Percentiles rank a stretch among this genome's conserved stretches.
Conservation (phyloP, 1,284 basidiomycete genomes). For the Sphagnurus paluster region DNA sequence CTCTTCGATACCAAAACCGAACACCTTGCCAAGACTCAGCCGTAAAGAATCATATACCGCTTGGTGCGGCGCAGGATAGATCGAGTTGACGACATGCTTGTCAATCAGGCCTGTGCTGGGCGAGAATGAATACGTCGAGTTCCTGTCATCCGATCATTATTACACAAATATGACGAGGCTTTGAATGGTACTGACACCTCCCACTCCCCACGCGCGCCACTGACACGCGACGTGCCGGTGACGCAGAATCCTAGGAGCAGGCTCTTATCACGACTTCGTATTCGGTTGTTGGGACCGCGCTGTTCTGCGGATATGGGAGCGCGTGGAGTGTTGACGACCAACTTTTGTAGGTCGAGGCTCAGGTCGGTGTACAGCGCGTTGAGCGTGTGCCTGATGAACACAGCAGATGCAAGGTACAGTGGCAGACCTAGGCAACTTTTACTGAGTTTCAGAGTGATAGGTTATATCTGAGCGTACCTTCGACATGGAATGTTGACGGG, state of each 20-base stretch:
- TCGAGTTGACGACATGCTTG: conserved; percentile 65
- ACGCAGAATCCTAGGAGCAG: conserved; percentile 57
- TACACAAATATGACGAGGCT: not conserved
- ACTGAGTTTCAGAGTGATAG: too few species aligned
- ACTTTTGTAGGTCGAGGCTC: conserved; percentile 51
- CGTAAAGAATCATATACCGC: conserved; percentile 66
- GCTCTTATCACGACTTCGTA: conserved; percentile 50
- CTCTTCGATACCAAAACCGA: conserved; percentile 39
- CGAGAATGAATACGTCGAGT: conserved; percentile 75
- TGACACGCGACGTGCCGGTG: conserved; percentile 58
- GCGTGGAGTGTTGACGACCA: conserved; percentile 38
- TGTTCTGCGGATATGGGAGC: conserved; percentile 9
- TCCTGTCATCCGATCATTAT: conserved; percentile 40
- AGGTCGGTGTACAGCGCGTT: conserved; percentile 72
- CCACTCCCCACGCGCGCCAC: conserved; percentile 61
- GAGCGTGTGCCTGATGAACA: conserved; percentile 69
- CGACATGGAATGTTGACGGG: conserved; percentile 63
- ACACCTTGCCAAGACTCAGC: conserved; percentile 45
- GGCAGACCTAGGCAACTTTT: conserved; percentile 71
- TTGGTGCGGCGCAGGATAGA: conserved; percentile 70
- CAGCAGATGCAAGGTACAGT: conserved; percentile 68
- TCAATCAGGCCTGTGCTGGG: conserved; percentile 62
- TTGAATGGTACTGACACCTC: conserved; percentile 53
- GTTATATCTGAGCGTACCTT: conserved; percentile 60
- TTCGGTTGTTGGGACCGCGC: conserved; percentile 17